Conservation (phyloP, 345 rosid genomes). For the Diplotaxis tenuifolia region DNA sequence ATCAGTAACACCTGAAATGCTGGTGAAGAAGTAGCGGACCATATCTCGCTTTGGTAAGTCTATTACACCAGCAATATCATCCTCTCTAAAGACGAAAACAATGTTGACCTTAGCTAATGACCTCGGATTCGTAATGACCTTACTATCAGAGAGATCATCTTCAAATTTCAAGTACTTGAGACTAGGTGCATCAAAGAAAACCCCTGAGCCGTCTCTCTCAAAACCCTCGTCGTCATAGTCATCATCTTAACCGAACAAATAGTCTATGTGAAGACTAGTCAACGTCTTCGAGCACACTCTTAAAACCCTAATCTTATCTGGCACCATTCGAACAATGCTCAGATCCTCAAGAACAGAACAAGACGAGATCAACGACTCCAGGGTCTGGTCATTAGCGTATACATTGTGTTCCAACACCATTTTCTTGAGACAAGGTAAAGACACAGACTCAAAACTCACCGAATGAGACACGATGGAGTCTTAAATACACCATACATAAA, state of each 20-base stretch:
- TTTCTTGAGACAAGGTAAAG: conserved; percentile 14
- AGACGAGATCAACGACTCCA: conserved; percentile 24
- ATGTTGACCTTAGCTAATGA: conserved; percentile 17
- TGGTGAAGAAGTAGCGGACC: conserved; percentile 11
- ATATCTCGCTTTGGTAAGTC: conserved; percentile 19
- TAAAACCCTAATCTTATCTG: background rate
- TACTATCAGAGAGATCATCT: conserved; percentile 9
- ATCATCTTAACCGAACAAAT: background rate
- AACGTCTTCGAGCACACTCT: conserved; percentile 19
- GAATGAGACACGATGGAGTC: conserved; percentile 8
- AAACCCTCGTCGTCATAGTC: background rate
- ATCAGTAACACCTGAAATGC: conserved; percentile 11
- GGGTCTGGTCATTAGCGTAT: background rate
- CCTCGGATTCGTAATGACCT: conserved; percentile 1
- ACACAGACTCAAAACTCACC: conserved; percentile 3
- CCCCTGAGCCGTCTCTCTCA: background rate
- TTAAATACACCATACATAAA: background rate
- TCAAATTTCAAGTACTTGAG: conserved; percentile 10
- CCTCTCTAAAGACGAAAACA: conserved; percentile 1
- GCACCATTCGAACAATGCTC: conserved; percentile 13
- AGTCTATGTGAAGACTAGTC: background rate
- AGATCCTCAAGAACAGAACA: conserved; percentile 18
- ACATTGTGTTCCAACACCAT: conserved; percentile 21
- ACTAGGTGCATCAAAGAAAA: conserved; percentile 19
- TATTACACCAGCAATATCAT: background rate